Evolutionary conservation across 805 yeast species (phyloP).

Genomic region (Pichia paraexigua): DNA sequence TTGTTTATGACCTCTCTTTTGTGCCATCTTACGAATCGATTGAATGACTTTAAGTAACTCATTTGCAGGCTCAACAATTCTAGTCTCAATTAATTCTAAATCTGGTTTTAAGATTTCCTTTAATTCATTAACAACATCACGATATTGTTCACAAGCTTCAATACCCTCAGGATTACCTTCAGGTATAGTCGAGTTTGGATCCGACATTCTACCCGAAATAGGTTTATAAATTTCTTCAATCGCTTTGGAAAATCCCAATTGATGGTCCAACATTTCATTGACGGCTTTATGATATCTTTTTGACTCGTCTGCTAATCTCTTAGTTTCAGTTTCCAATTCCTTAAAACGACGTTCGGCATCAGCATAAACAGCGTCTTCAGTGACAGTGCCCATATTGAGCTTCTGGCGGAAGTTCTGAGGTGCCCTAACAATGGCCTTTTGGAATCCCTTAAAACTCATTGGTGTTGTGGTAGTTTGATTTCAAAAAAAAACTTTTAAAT

Average conservation of each 20-base stretch:
- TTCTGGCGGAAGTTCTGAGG: slow-evolving; percentile 90
- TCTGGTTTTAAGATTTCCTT: slow-evolving; percentile 87
- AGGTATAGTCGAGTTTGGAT: slow-evolving; percentile 75
- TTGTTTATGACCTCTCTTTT: slow-evolving; percentile 92
- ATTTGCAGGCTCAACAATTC: slow-evolving; percentile 87
- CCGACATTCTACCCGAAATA: slow-evolving; percentile 84
- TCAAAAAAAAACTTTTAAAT: too few relatives aligned
- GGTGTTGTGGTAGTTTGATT: not conserved
- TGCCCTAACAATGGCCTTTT: slow-evolving; percentile 73
- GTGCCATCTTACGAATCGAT: slow-evolving; percentile 84
- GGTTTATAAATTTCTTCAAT: slow-evolving; percentile 96
- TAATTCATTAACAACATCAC: slow-evolving; percentile 79
- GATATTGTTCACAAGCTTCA: slow-evolving; percentile 85
- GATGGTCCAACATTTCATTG: slow-evolving; percentile 87
- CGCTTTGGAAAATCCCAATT: slow-evolving; percentile 90
- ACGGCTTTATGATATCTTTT: slow-evolving; percentile 87
- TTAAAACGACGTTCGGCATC: slow-evolving; percentile 97
- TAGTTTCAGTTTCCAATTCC: slow-evolving; percentile 84
- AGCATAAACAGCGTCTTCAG: slow-evolving; percentile 80
- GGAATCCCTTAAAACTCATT: slow-evolving; percentile 87
- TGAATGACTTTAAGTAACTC: slow-evolving; percentile 78
- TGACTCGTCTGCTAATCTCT: slow-evolving; percentile 82
- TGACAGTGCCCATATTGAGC: slow-evolving; percentile 74
- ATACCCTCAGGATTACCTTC: slow-evolving; percentile 98
- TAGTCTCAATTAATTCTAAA: slow-evolving; percentile 80